Percentiles rank a stretch among this genome's conserved stretches.
Evolutionary conservation across 345 rosid species (phyloP).

Genomic region (Eucalyptus rudis): DNA sequence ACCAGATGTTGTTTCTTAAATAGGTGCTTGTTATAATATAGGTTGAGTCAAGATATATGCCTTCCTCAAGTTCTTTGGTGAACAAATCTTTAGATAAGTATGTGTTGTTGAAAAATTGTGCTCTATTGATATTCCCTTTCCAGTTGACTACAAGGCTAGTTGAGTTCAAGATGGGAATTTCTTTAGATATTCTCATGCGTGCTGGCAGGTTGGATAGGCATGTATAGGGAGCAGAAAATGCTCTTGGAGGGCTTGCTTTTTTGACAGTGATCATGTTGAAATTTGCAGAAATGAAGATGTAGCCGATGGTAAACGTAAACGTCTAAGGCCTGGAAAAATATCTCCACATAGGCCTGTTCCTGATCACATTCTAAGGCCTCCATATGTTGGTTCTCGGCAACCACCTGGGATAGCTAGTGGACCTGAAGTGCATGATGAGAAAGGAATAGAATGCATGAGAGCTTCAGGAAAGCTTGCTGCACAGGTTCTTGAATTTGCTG

Average conservation of each 20-base stretch:
- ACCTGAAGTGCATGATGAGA: constrained; percentile 62
- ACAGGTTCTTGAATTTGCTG: constrained; percentile 66
- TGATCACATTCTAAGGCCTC: constrained; percentile 45
- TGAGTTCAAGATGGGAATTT: background rate
- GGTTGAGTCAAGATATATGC: background rate
- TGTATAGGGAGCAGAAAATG: background rate
- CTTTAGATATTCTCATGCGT: background rate
- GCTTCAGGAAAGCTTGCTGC: constrained; percentile 94
- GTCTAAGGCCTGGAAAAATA: constrained; percentile 51
- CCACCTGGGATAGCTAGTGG: constrained; percentile 65
- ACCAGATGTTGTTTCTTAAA: background rate
- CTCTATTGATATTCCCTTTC: background rate
- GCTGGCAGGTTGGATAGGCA: background rate
- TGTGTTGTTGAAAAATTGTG: background rate
- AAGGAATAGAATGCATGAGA: constrained; percentile 74
- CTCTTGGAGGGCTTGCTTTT: background rate
- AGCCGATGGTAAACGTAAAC: constrained; percentile 30
- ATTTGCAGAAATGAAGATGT: constrained; percentile 35
- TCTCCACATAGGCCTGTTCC: constrained; percentile 79
- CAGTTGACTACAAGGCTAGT: background rate
- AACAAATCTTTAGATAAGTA: background rate
- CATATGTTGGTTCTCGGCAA: constrained; percentile 43
- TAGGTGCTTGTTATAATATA: background rate
- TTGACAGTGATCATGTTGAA: background rate
- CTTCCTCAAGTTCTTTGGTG: background rate